Conservation (phyloP, 495 filamentous ascomycete species). For the Platismatia glauca region DNA sequence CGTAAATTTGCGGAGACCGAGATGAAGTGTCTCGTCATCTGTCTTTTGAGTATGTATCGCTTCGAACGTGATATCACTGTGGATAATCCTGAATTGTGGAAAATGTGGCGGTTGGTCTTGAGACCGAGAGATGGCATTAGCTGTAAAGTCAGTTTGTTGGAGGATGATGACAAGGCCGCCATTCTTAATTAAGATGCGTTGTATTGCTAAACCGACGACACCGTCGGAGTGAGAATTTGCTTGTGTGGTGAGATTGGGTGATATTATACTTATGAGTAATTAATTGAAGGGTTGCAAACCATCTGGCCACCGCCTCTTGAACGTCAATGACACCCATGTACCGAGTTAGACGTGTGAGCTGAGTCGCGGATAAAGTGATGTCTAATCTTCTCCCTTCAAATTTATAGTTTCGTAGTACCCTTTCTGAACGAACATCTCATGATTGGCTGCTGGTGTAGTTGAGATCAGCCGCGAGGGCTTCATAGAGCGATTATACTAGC, state of each 20-base stretch:
- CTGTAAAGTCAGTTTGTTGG: conserved; percentile 31
- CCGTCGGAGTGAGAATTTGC: background rate
- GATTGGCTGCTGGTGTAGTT: background rate
- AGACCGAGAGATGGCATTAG: conserved; percentile 42
- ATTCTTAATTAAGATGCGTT: conserved; percentile 1
- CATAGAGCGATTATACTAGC: background rate
- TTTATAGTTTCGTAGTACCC: background rate
- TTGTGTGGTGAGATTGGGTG: background rate
- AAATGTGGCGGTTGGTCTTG: conserved; percentile 47
- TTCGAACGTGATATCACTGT: conserved; percentile 30
- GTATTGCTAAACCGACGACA: background rate
- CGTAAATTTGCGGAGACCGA: conserved; percentile 28
- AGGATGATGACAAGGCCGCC: conserved; percentile 17
- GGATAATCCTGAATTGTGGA: conserved; percentile 42
- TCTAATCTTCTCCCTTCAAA: too few species aligned
- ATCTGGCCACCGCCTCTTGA: background rate
- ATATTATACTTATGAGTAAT: too few species aligned
- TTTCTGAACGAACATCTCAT: background rate
- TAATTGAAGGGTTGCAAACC: background rate
- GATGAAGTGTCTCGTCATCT: conserved; percentile 27
- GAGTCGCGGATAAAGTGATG: background rate
- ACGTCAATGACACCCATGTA: too few species aligned
- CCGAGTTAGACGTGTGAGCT: background rate
- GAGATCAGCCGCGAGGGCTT: background rate
- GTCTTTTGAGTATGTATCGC: conserved; percentile 24